Base-by-base conservation (phyloP, 345 rosid species). In the Ricinus communis region DNA sequence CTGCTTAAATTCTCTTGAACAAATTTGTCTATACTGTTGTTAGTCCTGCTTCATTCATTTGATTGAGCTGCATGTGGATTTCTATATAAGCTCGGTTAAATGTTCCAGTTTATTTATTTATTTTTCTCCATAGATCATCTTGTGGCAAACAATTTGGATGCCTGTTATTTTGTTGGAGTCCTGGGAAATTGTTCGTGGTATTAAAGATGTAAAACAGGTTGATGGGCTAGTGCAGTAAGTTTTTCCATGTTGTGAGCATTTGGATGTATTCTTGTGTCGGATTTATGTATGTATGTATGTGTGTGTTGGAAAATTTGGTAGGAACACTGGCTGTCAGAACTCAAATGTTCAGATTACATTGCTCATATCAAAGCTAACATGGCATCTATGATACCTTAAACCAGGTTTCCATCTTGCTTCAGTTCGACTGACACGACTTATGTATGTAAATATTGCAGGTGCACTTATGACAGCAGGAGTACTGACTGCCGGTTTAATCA, bases 381-480 rank as follows among this genome's bases (percentile, higher is more conserved):
- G 6, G 61, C 52, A 43, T 63, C 19, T 40, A n/a, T n/a, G 18
- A 5, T 24, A 62, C 36, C 47, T n/a, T 40, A 12, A 25, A 25
- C 33, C 15, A 9, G 55, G 25, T 33, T 53, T 66, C 33, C 25
- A 25, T 45, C 14, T 16, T 11, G 53, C 41, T 5, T 56, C 12
- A 4, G 5, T 24, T 22, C n/a, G n/a, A n/a, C n/a, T n/a, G n/a
- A n/a, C n/a, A n/a, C n/a, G 53, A 21, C 41, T 8, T 16, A 22
- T 56, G 15, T 13, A 15, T 60, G 16, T 52, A 11, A 46, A 38
- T 19, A 21, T 69, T 80, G 65, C 84, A 94, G 98, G 98, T 50
- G 97, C 98, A 40, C 82, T 94, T 5, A 58, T 82, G 85, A 94
- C 98, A 18, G 97, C 98, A 1, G 98, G 98, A 76, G 99, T 95